These are phyloP conservation scores for Globisporangium okanoganense DNA, from an alignment of 352 stramenopile species.

Conservation along the genomic window DNA sequence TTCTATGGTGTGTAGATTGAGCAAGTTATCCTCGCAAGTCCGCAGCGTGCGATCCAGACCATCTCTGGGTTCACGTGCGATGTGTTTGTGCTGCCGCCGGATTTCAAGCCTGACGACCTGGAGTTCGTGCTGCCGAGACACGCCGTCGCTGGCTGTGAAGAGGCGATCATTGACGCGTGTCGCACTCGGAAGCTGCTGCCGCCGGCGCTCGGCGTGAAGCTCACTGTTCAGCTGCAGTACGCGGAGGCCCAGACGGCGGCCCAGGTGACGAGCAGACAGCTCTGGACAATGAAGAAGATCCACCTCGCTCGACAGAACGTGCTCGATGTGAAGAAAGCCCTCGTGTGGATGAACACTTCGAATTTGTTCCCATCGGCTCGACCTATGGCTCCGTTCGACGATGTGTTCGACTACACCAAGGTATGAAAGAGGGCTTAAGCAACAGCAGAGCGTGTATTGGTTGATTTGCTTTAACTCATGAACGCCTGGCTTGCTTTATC, in stretches of 20 bases:
- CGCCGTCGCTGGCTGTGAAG: not conserved
- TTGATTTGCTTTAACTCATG: not conserved
- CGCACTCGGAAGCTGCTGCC: not conserved
- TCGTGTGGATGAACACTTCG: not conserved
- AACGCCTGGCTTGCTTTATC: not conserved
- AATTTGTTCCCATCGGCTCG: not conserved
- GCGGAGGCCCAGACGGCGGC: not conserved
- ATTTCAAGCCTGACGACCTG: not conserved
- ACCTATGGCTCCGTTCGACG: not conserved
- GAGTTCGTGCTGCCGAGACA: conserved; percentile 5
- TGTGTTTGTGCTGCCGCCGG: not conserved
- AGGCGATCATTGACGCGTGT: not conserved
- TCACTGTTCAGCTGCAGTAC: not conserved
- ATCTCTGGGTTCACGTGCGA: conserved; percentile 6
- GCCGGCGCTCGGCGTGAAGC: conserved; percentile 1
- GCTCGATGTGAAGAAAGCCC: not conserved
- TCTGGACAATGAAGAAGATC: conserved; percentile 1
- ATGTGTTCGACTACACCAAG: conserved; percentile 1
- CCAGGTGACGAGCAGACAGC: not conserved
- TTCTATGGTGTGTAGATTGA: not conserved
- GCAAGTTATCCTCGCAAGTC: not conserved
- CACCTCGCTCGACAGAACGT: not conserved
- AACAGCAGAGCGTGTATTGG: not conserved
- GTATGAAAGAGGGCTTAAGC: not conserved
- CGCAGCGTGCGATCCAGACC: not conserved